Base-by-base conservation (phyloP, 257 asterid genomes). In the Gynochthodes officinalis region DNA sequence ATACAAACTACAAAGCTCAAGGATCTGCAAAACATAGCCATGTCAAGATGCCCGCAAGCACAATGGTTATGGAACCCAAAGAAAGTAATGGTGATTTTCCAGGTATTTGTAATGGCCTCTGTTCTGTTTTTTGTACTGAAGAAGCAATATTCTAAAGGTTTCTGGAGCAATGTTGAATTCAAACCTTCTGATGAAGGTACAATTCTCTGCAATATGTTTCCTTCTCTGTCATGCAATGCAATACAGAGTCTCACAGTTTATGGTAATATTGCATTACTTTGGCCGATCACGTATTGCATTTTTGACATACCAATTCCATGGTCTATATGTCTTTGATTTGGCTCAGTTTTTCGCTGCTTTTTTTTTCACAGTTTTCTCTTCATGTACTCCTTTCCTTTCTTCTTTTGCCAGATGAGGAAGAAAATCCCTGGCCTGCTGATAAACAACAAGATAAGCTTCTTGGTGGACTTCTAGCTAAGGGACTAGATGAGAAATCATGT, bases 401-500 rank as follows among this genome's bases (percentile, higher is more conserved):
- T 37, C 50, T 64, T 55, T 74, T 67, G 58, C 53, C 87, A 79
- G 84, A 81, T 73, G 72, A 75, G 49, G 71, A 42, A 63, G 68
- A 37, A 0, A 4, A 73, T 65, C 49, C 78, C 25, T 76, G 37
- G 53, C 87, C 84, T 74, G 62, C 75, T 70, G 89, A 92, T 0
- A 90, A 90, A 33, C 83, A 85, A 10, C 77, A 78, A n/a, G 93
- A 86, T 68, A 82, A 76, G 71, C 82, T 86, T 30, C 85, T 86
- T 4, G 87, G 89, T 8, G 84, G 89, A 57, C 93, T 90, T 72
- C 86, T 90, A 32, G 80, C 90, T 0, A 48, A 77, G 18, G 93
- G 90, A 53, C 83, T 93, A 14, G 89, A 90, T 42, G 85, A 83
- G 79, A 72, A 72, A 55, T 86, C 95, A 64, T 92, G 97, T 81